These are phyloP conservation scores for Pseudocercospora vitis DNA, from an alignment of 2,329 filamentous ascomycete genomes.

Conservation along the genomic window DNA sequence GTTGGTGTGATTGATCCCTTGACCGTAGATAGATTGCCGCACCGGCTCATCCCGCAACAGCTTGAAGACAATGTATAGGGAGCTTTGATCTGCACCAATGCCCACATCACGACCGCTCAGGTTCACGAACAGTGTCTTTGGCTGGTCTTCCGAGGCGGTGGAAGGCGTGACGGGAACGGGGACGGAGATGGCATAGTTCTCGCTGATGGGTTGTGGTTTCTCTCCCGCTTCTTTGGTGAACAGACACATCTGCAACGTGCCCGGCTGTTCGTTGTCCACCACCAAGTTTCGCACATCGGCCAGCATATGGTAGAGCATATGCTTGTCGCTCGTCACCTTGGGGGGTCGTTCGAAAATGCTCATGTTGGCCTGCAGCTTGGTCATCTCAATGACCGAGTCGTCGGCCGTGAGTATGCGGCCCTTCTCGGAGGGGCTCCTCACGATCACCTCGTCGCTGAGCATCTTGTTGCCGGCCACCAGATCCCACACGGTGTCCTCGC, in stretches of 20 bases:
- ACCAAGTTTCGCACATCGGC: slow-evolving; percentile 82
- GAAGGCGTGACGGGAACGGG: slow-evolving; percentile 71
- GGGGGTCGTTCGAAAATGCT: slow-evolving; percentile 86
- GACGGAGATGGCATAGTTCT: slow-evolving; percentile 78
- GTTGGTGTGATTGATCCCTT: slow-evolving; percentile 22
- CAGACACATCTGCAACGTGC: slow-evolving; percentile 74
- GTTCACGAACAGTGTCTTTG: slow-evolving; percentile 86
- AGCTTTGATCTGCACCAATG: slow-evolving; percentile 63
- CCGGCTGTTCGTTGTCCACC: slow-evolving; percentile 72
- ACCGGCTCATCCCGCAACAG: slow-evolving; percentile 62
- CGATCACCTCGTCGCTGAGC: slow-evolving; percentile 89
- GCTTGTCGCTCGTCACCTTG: slow-evolving; percentile 63
- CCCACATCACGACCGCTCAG: slow-evolving; percentile 73
- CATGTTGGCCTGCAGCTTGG: slow-evolving; percentile 92
- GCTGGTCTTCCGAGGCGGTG: slow-evolving; percentile 63
- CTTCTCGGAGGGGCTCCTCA: slow-evolving; percentile 78
- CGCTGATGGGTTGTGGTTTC: slow-evolving; percentile 68
- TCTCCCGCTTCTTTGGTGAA: slow-evolving; percentile 68
- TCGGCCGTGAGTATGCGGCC: slow-evolving; percentile 87
- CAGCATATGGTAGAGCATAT: slow-evolving; percentile 76
- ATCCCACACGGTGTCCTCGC: slow-evolving; percentile 93
- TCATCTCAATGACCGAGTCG: slow-evolving; percentile 88
- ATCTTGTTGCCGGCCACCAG: slow-evolving; percentile 92
- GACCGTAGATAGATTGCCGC: slow-evolving; percentile 26
- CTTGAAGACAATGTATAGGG: slow-evolving; percentile 79